Evolutionary conservation across 2,329 filamentous ascomycete species (phyloP).

Genomic region (Fusarium guadeloupense): DNA sequence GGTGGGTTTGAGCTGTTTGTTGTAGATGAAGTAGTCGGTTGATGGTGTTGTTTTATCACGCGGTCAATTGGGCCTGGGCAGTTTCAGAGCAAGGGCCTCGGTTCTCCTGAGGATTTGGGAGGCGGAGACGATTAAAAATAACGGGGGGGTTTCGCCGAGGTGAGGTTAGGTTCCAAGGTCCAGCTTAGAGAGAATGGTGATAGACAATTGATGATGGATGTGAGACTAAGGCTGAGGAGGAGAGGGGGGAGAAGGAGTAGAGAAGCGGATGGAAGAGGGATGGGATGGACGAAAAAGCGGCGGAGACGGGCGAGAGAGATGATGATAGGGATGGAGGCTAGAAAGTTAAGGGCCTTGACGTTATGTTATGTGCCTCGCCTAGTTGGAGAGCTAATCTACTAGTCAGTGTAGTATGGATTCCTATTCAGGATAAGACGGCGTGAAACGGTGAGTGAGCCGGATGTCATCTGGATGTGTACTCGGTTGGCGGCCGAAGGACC

Average conservation of each 20-base stretch:
- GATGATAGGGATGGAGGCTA: conserved; percentile 17
- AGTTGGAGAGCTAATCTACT: conserved; percentile 15
- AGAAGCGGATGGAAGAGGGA: conserved; percentile 2
- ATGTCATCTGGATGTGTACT: conserved; percentile 27
- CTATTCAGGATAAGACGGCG: conserved; percentile 30
- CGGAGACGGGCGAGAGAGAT: conserved; percentile 17
- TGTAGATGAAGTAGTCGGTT: not conserved
- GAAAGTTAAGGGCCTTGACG: conserved; percentile 14
- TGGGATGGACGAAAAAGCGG: conserved; percentile 14
- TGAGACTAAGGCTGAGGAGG: not conserved
- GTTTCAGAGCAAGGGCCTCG: conserved; percentile 26
- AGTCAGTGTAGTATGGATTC: conserved; percentile 14
- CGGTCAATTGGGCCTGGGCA: conserved; percentile 21
- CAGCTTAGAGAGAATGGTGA: not conserved
- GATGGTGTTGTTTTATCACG: conserved; percentile 25
- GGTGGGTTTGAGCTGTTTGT: conserved; percentile 3
- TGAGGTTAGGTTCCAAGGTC: not conserved
- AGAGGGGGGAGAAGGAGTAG: not conserved
- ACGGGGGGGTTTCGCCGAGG: conserved; percentile 2
- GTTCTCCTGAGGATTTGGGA: conserved; percentile 16
- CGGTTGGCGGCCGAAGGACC: conserved; percentile 17
- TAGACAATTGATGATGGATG: not conserved
- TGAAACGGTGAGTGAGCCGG: conserved; percentile 25
- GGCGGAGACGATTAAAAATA: conserved; percentile 17
- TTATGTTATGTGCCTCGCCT: conserved; percentile 31